Base-by-base conservation (phyloP, 495 filamentous ascomycete species). In the Xylaria venustula region DNA sequence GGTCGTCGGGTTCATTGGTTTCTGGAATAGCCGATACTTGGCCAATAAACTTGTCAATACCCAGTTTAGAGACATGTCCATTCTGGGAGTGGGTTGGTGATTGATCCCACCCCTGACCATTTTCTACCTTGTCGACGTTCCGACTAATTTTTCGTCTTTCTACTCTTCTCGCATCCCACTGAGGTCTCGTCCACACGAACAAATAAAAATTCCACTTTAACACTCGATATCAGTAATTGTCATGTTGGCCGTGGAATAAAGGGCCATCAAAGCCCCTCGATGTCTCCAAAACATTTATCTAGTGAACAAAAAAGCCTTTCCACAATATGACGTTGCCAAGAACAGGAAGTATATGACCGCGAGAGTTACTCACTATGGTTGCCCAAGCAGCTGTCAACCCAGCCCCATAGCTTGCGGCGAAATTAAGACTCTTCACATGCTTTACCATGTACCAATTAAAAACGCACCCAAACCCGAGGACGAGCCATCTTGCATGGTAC, bases 351-450 rank as follows among this genome's bases (percentile, higher is more conserved):
- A n/a, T n/a, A n/a, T n/a, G n/a, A n/a, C n/a, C n/a, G n/a, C n/a
- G n/a, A n/a, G n/a, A n/a, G n/a, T n/a, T n/a, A n/a, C n/a, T n/a
- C n/a, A n/a, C n/a, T n/a, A 94, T 70, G 20, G 85, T 79, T 40
- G 80, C 79, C 88, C 89, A 95, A 12, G 79, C 77, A 0, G 77
- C 77, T 22, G 88, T 67, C 51, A 93, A 61, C 0, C 92, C 92
- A 19, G 84, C 74, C n/a, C 82, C 84, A 64, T 91, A 92, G 0
- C 85, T 84, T 45, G 82, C 72, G 2, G 80, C 88, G 48, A 86
- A 83, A 48, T 83, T 79, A 1, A 81, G 60, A 49, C 84, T 83
- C 11, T 76, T 79, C 14, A 81, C 77, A 47, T 83, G 67, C 25
- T 69, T 72, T 25, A 87, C 67, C n/a, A 85, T 66, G 7, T 75